Evolutionary conservation across 129 eudicot species (phyloP).

Genomic region (Centella asiatica): DNA sequence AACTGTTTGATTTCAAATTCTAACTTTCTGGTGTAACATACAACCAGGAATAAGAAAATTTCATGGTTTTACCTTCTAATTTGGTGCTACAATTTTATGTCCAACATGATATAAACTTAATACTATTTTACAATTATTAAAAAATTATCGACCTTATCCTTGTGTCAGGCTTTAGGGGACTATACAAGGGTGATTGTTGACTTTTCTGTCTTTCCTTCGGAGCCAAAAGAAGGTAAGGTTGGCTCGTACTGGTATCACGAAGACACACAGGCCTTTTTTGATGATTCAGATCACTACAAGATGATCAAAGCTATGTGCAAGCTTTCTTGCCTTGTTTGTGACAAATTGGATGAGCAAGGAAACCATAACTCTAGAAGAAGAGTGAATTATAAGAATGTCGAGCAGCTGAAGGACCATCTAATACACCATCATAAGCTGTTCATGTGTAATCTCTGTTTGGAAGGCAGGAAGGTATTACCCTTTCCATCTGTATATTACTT

Average conservation of each 20-base stretch:
- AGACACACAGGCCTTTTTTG: slow-evolving; percentile 35
- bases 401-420: slow-evolving; percentile 31
- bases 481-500: slow-evolving; percentile 2
- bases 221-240: slow-evolving; percentile 27
- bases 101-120: too few species aligned
- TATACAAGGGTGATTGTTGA: slow-evolving; percentile 24
- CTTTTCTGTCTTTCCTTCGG: slow-evolving; percentile 29
- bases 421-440: slow-evolving; percentile 19
- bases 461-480: slow-evolving; percentile 24
- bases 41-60: background rate
- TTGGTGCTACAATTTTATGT: background rate
- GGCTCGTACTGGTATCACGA: slow-evolving; percentile 35
- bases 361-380: slow-evolving; percentile 4
- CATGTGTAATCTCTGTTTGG: slow-evolving; percentile 33
- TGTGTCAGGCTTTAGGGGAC: slow-evolving; percentile 27
- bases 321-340: slow-evolving; percentile 28
- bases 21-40: background rate
- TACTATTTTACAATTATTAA: background rate
- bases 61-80: background rate
- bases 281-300: slow-evolving; percentile 34
- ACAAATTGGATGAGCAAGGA: slow-evolving; percentile 16
- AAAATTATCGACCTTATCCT: background rate
- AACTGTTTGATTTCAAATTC: too few species aligned
- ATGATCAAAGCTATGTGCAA: slow-evolving; percentile 28
- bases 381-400: slow-evolving; percentile 21